phyloP scores from a whole-genome alignment of 208 protist species.

The Blastocrithidia nonstop region DNA sequence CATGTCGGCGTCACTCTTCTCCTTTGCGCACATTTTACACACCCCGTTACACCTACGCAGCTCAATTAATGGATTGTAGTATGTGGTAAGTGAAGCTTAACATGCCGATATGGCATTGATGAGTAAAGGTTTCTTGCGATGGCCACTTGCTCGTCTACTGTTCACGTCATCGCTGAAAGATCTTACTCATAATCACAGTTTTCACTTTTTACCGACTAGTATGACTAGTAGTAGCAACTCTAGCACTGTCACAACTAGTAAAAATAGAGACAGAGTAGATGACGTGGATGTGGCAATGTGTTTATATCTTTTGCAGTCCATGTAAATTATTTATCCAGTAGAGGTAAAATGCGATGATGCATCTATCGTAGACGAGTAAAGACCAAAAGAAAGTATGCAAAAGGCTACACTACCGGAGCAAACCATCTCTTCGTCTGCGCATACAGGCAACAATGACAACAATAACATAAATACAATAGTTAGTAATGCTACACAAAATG shows the following conservation, averaged over 20 bases:
- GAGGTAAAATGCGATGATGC: slow-evolving; percentile 49
- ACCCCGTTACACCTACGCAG: slow-evolving; percentile 71
- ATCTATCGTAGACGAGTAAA: slow-evolving; percentile 48
- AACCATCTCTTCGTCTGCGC: background rate
- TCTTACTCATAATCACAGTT: slow-evolving; percentile 23
- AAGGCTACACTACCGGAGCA: background rate
- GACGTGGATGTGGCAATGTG: slow-evolving; percentile 71
- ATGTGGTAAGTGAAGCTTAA: slow-evolving; percentile 54
- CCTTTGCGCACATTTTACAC: slow-evolving; percentile 68
- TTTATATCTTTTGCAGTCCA: slow-evolving; percentile 49
- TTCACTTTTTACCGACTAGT: too few relatives aligned
- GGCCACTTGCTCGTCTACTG: slow-evolving; percentile 57
- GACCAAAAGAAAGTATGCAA: slow-evolving; percentile 8
- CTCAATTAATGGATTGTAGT: slow-evolving; percentile 76
- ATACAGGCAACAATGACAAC: background rate
- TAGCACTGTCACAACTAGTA: too few relatives aligned
- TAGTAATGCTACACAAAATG: slow-evolving; percentile 13
- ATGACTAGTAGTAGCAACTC: too few relatives aligned
- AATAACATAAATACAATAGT: too few relatives aligned
- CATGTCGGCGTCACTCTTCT: slow-evolving; percentile 68
- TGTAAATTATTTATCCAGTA: slow-evolving; percentile 61
- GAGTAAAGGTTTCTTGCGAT: slow-evolving; percentile 56
- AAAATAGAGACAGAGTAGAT: too few relatives aligned
- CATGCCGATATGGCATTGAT: slow-evolving; percentile 58
- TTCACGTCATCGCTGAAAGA: slow-evolving; percentile 44